Evolutionary conservation across 192 early-diverging fungal genomes (phyloP).

Genomic region (Coemansia asiatica): DNA sequence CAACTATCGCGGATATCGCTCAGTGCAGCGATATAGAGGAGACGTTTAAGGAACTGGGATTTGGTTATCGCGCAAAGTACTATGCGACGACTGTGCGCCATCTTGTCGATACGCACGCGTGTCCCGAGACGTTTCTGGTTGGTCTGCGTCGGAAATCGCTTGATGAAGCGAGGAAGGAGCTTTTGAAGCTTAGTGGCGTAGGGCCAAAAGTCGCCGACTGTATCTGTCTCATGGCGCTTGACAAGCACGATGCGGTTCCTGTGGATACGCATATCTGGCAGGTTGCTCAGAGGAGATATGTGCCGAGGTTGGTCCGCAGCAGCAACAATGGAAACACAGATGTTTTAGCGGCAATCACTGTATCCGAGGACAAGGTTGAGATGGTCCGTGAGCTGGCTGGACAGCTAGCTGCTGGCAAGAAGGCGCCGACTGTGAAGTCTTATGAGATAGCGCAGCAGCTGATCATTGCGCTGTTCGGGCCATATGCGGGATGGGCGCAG

Average conservation of each 20-base stretch:
- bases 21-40: slow-evolving; percentile 59
- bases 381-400: slow-evolving; percentile 38
- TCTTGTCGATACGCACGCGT: slow-evolving; percentile 53
- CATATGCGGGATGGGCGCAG: slow-evolving; percentile 80
- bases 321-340: not conserved
- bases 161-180: slow-evolving; percentile 57
- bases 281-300: slow-evolving; percentile 85
- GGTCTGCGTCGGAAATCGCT: slow-evolving; percentile 61
- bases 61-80: slow-evolving; percentile 95
- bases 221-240: slow-evolving; percentile 87
- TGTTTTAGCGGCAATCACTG: not conserved
- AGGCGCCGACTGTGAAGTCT: slow-evolving; percentile 64
- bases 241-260: slow-evolving; percentile 77
- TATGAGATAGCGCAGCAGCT: slow-evolving; percentile 72
- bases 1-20: slow-evolving; percentile 58
- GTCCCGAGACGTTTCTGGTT: slow-evolving; percentile 62
- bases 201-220: slow-evolving; percentile 99
- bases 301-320: slow-evolving; percentile 9
- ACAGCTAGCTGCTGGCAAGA: slow-evolving; percentile 22
- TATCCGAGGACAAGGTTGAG: slow-evolving; percentile 10
- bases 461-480: slow-evolving; percentile 77
- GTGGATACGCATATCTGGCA: slow-evolving; percentile 98
- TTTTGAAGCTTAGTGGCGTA: slow-evolving; percentile 76
- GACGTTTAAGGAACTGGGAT: slow-evolving; percentile 72
- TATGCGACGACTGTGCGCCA: slow-evolving; percentile 69